Evolutionary conservation across 2,329 filamentous ascomycete genomes (phyloP).

Genomic region (Phaeoacremonium minimum): DNA sequence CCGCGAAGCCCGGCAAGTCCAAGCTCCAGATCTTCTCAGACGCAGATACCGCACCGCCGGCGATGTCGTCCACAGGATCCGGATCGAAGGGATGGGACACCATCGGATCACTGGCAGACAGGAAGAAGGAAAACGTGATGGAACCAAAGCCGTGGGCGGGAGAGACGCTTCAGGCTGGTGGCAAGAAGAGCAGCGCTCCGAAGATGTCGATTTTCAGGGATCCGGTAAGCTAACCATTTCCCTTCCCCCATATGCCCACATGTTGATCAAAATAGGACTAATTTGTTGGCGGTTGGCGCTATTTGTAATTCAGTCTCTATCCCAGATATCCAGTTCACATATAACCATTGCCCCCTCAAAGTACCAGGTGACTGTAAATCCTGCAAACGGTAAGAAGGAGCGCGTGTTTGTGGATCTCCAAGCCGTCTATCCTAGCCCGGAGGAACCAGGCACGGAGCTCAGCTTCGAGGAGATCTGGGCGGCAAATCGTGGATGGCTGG

Average conservation of each 20-base stretch:
- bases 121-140: slow-evolving; percentile 89
- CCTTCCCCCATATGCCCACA: slow-evolving; percentile 40
- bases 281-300: slow-evolving; percentile 52
- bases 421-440: slow-evolving; percentile 75
- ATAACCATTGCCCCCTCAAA: slow-evolving; percentile 65
- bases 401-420: slow-evolving; percentile 84
- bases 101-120: slow-evolving; percentile 79
- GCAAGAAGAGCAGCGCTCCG: slow-evolving; percentile 68
- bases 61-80: slow-evolving; percentile 46
- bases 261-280: slow-evolving; percentile 98
- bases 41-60: slow-evolving; percentile 53
- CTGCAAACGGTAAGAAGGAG: slow-evolving; percentile 77
- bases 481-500: slow-evolving; percentile 65
- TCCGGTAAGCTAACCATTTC: slow-evolving; percentile 66
- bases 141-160: slow-evolving; percentile 89
- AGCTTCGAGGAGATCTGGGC: slow-evolving; percentile 93
- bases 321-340: slow-evolving; percentile 57
- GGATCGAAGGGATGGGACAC: slow-evolving; percentile 80
- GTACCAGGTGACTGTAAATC: slow-evolving; percentile 78
- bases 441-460: slow-evolving; percentile 68
- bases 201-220: slow-evolving; percentile 96
- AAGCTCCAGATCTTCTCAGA: slow-evolving; percentile 95
- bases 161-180: slow-evolving; percentile 83
- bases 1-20: slow-evolving; percentile 64
- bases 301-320: slow-evolving; percentile 56